Evolutionary conservation across 2,329 filamentous ascomycete genomes (phyloP), one percentile per base, ranked within the genome.

Genomic region (Epichloe uncinata): DNA sequence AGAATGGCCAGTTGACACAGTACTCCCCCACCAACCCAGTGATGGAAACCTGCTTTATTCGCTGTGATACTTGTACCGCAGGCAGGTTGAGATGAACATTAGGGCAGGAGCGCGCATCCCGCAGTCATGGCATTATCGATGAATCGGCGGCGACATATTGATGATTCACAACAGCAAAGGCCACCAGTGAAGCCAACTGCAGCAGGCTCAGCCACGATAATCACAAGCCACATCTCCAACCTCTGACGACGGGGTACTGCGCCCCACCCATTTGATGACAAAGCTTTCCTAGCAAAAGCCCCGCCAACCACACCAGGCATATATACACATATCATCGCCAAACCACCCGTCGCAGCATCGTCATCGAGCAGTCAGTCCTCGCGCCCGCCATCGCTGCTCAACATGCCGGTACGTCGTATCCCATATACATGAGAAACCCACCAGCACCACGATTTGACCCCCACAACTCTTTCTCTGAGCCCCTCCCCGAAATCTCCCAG

Each of bases 371-470:
- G 52, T 52, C 36, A 49, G 52, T 38, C 52, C 55, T 47, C 48
- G n/a, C 43, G 41, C 13, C 13, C 41, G n/a, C 53, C 47, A 56
- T 36, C 33, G 54, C 56, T 62, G 52, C 59, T 61, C 67, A 72
- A 66, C 43, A 45, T 45, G 43, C 43, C 43, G 33, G 43, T 45
- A 45, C 16, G 43, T 30, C 30, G 30, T 30, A 11, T 30, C 1
- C 30, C 30, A 30, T 11, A 30, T 30, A 9, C 8, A 30, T 30
- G 30, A 30, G 30, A 30, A 30, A 30, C 11, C 30, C 43, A 35
- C 30, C 33, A 36, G 13, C 16, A 20, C 9, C 16, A 5, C 30
- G 20, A 36, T 9, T 9, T 9, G 30, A 30, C 3, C 8, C 8
- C 16, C 13, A 35, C 33, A 45, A 11, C 9, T 13, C 5, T 8